Base-by-base conservation (phyloP, 1,139 yeast genomes). In the Diutina rugosa region DNA sequence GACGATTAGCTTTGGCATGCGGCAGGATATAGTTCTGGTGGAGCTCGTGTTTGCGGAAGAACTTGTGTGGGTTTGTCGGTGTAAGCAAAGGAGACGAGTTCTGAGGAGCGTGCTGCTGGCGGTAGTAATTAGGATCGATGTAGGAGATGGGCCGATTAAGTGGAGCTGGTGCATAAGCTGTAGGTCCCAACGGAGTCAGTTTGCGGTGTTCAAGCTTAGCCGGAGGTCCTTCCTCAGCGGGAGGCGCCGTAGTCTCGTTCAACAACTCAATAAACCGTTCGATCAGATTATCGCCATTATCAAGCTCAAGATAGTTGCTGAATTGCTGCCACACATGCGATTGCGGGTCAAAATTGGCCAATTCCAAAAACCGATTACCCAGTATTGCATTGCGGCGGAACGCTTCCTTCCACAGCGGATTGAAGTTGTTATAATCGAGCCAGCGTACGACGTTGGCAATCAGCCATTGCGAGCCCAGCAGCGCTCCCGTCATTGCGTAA, bases 401-500 rank as follows among this genome's bases (percentile, higher is more conserved):
- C 10, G 85, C 78, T 10, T 76, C 80, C 38, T 78, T 73, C 97
- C 97, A 90, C 12, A 85, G 76, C 6, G 77, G 78, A 60, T 87
- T 87, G 68, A 90, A 90, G 44, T 79, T 77, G 65, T 90, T 78
- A 26, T 67, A 63, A 16, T 80, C 85, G 35, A 90, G 73, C 96
- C 96, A 90, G 54, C 71, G 67, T 0, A 78, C 58, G 0, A 90
- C 95, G 57, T 87, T 75, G 16, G 78, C 80, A 62, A 81, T 73
- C 5, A 86, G 81, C 97, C 97, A 90, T 16, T 70, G 55, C 10
- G 51, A 21, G 7, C 38, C 44, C n/a, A 60, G 58, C 3, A 67
- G 60, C 1, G 68, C 48, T 9, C 60, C 56, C 55, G 69, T 71
- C 78, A 76, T 76, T 32, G 78, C 80, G 60, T 76, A 76, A 32